phyloP scores from a whole-genome alignment of 2,329 filamentous ascomycete genomes.

The Sclerotinia trifoliorum region DNA sequence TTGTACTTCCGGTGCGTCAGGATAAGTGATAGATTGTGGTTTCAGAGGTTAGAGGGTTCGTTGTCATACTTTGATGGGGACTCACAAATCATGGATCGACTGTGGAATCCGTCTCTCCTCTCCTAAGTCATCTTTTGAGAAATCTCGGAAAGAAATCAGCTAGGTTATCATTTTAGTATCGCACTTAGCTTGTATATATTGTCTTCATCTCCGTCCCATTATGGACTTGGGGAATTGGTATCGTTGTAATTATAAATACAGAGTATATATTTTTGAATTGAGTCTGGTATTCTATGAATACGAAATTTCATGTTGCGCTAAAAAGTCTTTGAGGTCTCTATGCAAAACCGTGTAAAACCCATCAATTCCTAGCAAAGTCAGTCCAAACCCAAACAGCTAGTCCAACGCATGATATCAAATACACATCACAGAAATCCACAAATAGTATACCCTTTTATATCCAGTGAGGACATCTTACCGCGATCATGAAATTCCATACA shows the following conservation, averaged over 20 bases:
- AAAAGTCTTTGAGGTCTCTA: background rate
- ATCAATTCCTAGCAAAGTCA: background rate
- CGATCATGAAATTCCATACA: background rate
- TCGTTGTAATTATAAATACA: background rate
- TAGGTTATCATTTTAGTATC: background rate
- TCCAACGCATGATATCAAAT: no score
- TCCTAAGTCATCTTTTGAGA: background rate
- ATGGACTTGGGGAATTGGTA: no score
- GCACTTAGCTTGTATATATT: background rate
- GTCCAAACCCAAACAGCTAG: no score
- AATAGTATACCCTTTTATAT: background rate
- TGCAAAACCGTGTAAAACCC: background rate
- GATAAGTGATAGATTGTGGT: slow-evolving; percentile 28
- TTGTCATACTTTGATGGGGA: background rate
- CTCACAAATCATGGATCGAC: background rate
- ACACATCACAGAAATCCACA: no score
- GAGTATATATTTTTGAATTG: background rate
- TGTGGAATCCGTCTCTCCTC: background rate
- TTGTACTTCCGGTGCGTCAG: slow-evolving; percentile 42
- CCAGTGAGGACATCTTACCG: background rate
- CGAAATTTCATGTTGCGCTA: background rate
- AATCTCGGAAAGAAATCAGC: background rate
- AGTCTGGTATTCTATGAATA: background rate
- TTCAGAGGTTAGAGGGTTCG: background rate
- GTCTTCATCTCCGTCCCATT: background rate